These are phyloP conservation scores for Chrysosporium keratinophilum DNA, from an alignment of 2,329 filamentous ascomycete genomes.

Conservation along the genomic window DNA sequence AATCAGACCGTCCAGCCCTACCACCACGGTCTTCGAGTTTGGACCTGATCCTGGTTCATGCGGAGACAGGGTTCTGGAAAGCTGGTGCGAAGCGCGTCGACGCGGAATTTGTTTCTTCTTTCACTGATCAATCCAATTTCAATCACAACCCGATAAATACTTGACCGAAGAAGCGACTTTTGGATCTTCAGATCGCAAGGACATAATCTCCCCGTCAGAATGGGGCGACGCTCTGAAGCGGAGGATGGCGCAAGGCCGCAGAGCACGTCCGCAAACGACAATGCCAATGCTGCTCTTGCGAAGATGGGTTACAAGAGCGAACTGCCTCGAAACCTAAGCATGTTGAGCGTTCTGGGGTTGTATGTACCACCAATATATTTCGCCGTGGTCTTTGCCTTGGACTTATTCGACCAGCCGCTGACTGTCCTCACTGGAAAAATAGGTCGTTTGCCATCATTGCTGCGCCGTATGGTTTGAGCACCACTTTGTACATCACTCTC, in stretches of 20 bases:
- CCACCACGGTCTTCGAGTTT: not conserved
- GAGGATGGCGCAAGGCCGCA: not conserved
- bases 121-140: not conserved
- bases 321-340: constrained; percentile 55
- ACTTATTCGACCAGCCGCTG: constrained; percentile 9
- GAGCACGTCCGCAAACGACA: constrained; percentile 20
- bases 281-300: constrained; percentile 51
- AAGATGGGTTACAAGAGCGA: constrained; percentile 60
- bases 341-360: constrained; percentile 58
- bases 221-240: not conserved
- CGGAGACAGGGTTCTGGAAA: not conserved
- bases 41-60: not conserved
- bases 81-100: not conserved
- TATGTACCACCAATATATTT: constrained; percentile 24
- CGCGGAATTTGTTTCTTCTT: not conserved
- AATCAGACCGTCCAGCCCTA: not conserved
- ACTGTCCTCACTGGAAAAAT: not conserved
- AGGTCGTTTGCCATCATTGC: constrained; percentile 66
- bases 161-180: not conserved
- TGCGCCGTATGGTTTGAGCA: constrained; percentile 56
- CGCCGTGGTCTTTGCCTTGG: not conserved
- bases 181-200: not conserved
- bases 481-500: constrained; percentile 58
- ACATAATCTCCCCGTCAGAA: not conserved
- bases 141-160: not conserved